Conservation (phyloP, 768 basidiomycete species). For the Antrodiella citrinella region DNA sequence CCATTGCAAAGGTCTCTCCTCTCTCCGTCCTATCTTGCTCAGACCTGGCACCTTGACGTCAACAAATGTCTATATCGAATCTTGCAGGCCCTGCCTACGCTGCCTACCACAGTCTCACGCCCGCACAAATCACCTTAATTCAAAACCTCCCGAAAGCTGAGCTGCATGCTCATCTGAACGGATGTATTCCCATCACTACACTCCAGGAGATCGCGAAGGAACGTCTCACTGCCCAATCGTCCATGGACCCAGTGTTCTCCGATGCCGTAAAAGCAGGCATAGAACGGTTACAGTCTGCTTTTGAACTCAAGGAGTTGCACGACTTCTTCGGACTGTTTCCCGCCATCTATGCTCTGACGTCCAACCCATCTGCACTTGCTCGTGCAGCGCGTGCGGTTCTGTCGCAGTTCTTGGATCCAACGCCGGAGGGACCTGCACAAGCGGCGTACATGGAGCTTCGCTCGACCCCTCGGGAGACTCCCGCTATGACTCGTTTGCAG, state of each 20-base stretch:
- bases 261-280: conserved; percentile 36
- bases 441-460: conserved; percentile 77
- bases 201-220: conserved; percentile 56
- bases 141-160: conserved; percentile 69
- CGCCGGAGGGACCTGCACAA: conserved; percentile 28
- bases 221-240: conserved; percentile 11
- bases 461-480: conserved; percentile 61
- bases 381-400: conserved; percentile 62
- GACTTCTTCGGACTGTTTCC: conserved; percentile 76
- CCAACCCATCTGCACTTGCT: conserved; percentile 45
- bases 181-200: conserved; percentile 63
- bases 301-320: conserved; percentile 42
- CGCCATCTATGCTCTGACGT: conserved; percentile 70
- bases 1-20: background rate
- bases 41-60: background rate
- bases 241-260: conserved; percentile 1
- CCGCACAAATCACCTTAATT: conserved; percentile 50
- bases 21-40: background rate
- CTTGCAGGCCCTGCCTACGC: conserved; percentile 28
- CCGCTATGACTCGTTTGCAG: conserved; percentile 44
- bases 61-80: background rate
- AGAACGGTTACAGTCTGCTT: conserved; percentile 28
- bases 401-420: conserved; percentile 42
- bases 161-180: conserved; percentile 80
- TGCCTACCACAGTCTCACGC: conserved; percentile 47